Percentiles rank a stretch among this genome's conserved stretches.
Conservation (phyloP, 192 early-diverging fungal species). For the Allomyces javanicus region DNA sequence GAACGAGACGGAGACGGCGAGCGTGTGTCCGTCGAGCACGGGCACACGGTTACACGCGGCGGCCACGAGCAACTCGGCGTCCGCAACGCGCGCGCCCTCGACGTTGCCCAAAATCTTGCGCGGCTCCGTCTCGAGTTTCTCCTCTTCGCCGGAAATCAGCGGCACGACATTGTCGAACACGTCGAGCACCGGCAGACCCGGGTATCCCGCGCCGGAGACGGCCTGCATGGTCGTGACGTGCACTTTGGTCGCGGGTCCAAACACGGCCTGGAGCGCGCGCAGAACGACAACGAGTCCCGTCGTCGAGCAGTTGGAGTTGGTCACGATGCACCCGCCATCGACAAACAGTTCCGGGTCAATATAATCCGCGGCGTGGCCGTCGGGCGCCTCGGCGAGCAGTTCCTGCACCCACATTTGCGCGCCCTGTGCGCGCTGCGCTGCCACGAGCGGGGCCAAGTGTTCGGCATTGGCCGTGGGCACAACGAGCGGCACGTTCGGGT, state of each 20-base stretch:
- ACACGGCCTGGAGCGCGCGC: conserved; percentile 74
- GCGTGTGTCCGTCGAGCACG: conserved; percentile 89
- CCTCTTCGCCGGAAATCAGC: conserved; percentile 83
- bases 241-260: conserved; percentile 63
- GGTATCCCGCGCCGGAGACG: conserved; percentile 93
- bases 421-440: conserved; percentile 20
- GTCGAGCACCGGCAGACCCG: conserved; percentile 83
- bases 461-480: conserved; percentile 81
- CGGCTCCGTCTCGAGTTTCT: conserved; percentile 90
- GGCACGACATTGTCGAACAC: conserved; percentile 94
- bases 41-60: conserved; percentile 93
- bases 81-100: conserved; percentile 19
- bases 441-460: conserved; percentile 42
- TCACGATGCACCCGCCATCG: conserved; percentile 60
- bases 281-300: conserved; percentile 81
- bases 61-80: conserved; percentile 47
- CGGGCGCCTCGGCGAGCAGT: background rate
- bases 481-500: conserved; percentile 70
- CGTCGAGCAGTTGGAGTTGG: conserved; percentile 98
- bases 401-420: background rate
- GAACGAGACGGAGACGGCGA: conserved; percentile 79
- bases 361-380: no score
- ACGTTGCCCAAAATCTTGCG: conserved; percentile 74
- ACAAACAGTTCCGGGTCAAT: background rate
- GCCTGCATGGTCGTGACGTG: conserved; percentile 88